phyloP scores from a whole-genome alignment of 1,139 yeast species.

The Lodderomyces margitis region DNA sequence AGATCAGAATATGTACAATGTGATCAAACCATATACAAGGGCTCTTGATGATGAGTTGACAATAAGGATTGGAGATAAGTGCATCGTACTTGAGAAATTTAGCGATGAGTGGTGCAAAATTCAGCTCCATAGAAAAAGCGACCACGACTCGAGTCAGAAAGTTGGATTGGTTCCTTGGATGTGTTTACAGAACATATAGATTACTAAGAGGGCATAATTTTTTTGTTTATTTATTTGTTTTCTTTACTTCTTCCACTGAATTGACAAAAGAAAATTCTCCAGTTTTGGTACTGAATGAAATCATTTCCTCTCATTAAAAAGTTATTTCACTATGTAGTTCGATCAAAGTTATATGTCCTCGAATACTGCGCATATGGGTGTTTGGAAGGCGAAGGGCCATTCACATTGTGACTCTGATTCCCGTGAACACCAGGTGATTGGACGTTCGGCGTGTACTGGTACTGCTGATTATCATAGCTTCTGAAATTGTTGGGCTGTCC shows the following conservation, averaged over 20 bases:
- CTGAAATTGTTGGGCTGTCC: slow-evolving; percentile 10
- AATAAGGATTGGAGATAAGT: slow-evolving; percentile 32
- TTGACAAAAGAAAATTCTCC: too few species aligned
- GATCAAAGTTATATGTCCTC: not conserved
- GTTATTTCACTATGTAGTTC: not conserved
- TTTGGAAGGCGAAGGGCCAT: slow-evolving; percentile 5
- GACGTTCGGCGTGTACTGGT: slow-evolving; percentile 12
- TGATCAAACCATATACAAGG: slow-evolving; percentile 27
- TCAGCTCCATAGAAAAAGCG: slow-evolving; percentile 14
- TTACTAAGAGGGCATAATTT: not conserved
- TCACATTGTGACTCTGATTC: slow-evolving; percentile 7
- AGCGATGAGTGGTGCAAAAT: slow-evolving; percentile 45
- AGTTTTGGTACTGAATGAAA: too few species aligned
- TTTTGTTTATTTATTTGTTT: not conserved
- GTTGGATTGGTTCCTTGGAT: slow-evolving; percentile 37
- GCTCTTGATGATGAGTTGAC: slow-evolving; percentile 35
- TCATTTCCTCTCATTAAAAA: not conserved
- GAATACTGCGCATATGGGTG: slow-evolving; percentile 13
- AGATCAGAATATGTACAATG: slow-evolving; percentile 18
- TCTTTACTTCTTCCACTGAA: not conserved
- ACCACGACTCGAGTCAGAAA: slow-evolving; percentile 10
- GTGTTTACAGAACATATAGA: slow-evolving; percentile 24
- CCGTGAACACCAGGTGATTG: not conserved
- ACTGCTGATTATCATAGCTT: slow-evolving; percentile 14
- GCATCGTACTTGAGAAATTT: slow-evolving; percentile 25